Evolutionary conservation across 2,329 filamentous ascomycete genomes (phyloP).

Genomic region (Botrytis medusae): DNA sequence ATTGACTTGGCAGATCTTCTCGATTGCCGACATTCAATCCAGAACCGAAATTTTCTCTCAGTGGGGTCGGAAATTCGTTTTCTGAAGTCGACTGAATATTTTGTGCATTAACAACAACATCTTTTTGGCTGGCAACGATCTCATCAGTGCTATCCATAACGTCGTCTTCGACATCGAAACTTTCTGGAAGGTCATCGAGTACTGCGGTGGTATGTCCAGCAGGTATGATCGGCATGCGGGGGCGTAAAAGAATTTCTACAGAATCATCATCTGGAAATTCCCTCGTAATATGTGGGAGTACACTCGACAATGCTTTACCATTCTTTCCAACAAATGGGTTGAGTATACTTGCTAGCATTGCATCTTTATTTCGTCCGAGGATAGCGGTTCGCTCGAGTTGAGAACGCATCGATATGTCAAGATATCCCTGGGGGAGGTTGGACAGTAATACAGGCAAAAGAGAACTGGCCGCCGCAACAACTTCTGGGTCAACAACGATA

Average conservation of each 20-base stretch:
- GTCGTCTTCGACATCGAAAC: neutral
- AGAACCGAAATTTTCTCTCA: neutral
- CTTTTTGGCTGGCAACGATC: neutral
- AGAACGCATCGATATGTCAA: constrained; percentile 70
- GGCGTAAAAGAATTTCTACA: constrained; percentile 67
- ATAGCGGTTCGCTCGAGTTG: constrained; percentile 82
- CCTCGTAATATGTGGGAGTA: constrained; percentile 75
- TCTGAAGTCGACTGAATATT: neutral
- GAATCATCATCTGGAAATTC: constrained; percentile 61
- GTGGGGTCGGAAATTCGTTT: neutral
- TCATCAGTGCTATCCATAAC: constrained; percentile 10
- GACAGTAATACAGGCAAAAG: constrained; percentile 65
- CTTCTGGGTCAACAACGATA: constrained; percentile 45
- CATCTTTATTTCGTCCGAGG: constrained; percentile 64
- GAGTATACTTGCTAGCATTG: constrained; percentile 79
- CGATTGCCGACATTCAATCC: neutral
- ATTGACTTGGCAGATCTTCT: neutral
- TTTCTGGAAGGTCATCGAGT: constrained; percentile 6
- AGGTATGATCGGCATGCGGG: constrained; percentile 49
- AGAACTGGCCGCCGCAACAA: constrained; percentile 56
- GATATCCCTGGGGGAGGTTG: constrained; percentile 61
- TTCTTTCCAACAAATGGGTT: constrained; percentile 69
- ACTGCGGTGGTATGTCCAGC: constrained; percentile 9
- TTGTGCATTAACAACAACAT: neutral
- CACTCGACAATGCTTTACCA: constrained; percentile 66